These are phyloP conservation scores for Gymnopilus dilepis DNA, from an alignment of 768 basidiomycete genomes.

Conservation along the genomic window DNA sequence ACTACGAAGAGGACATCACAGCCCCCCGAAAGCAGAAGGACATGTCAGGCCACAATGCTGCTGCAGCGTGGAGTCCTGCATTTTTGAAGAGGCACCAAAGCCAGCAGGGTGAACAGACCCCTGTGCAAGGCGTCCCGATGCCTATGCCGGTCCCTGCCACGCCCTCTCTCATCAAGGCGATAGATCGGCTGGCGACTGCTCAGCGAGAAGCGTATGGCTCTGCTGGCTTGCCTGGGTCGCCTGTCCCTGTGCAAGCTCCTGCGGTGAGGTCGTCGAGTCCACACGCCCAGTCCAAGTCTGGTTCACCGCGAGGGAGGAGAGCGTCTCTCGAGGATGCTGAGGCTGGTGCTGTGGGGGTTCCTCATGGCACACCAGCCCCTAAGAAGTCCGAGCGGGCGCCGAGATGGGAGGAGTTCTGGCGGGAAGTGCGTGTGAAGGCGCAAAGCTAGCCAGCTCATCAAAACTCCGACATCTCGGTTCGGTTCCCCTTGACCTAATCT, in stretches of 20 bases:
- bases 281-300: neutral
- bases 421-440: constrained; percentile 38
- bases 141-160: constrained; percentile 58
- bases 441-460: constrained; percentile 13
- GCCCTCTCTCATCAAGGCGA: constrained; percentile 65
- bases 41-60: constrained; percentile 12
- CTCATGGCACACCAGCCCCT: constrained; percentile 4
- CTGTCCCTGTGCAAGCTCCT: neutral
- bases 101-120: constrained; percentile 5
- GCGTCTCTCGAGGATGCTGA: constrained; percentile 16
- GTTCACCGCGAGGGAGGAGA: neutral
- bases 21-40: constrained; percentile 21
- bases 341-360: constrained; percentile 3
- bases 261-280: neutral
- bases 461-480: too few relatives aligned
- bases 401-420: constrained; percentile 43
- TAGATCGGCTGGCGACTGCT: constrained; percentile 63
- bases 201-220: constrained; percentile 54
- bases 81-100: constrained; percentile 49
- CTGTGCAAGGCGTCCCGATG: constrained; percentile 13
- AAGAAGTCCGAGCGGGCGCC: constrained; percentile 23
- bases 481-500: too few relatives aligned
- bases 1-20: constrained; percentile 53
- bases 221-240: too few relatives aligned
- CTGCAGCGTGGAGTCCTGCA: constrained; percentile 51